Evolutionary conservation across 2,329 filamentous ascomycete genomes (phyloP), one percentile per base, ranked within the genome.

Genomic region (Botrytis pseudocinerea): DNA sequence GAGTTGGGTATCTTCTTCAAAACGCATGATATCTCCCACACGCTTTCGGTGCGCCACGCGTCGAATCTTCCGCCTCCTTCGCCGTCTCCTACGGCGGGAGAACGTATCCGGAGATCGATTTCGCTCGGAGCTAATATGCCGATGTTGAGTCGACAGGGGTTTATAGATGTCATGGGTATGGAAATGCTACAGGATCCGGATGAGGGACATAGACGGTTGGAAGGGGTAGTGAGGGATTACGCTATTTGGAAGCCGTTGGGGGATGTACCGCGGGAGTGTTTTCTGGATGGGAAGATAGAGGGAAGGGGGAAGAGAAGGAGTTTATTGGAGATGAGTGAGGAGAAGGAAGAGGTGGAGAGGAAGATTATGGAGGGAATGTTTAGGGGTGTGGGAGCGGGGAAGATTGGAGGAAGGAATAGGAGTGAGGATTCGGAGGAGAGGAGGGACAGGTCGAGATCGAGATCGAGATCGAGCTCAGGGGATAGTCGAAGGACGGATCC

Each of bases 141-240:
- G 76, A 86, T 90, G 70, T 87, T 89, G 1, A 82, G 90, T 6
- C 83, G 90, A 44, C 90, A 88, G 77, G 87, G 90, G 75, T 90
- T 90, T 78, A 89, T 90, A 69, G 90, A 89, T 80, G 70, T 76
- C 2, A 74, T 72, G 42, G 70, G 71, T 0, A 74, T 76, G 35
- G 74, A 77, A 57, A 76, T 77, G 54, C 38, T 78, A 38, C 73
- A 70, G n/a, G 74, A 77, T 70, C 75, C 76, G 7, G 62, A 68
- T 25, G 73, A 73, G 12, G 78, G 71, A 8, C 69, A 75, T 38
- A 59, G 48, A 35, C 69, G 74, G 69, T 48, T 79, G 44, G 42
- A 38, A n/a, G 75, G 71, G 22, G 75, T 74, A 20, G 66, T 77
- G 1, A 48, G 38, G 28, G 72, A 72, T 20, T 78, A 76, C 73